These are phyloP conservation scores for Mycena venus DNA, from an alignment of 768 basidiomycete genomes.

Conservation along the genomic window DNA sequence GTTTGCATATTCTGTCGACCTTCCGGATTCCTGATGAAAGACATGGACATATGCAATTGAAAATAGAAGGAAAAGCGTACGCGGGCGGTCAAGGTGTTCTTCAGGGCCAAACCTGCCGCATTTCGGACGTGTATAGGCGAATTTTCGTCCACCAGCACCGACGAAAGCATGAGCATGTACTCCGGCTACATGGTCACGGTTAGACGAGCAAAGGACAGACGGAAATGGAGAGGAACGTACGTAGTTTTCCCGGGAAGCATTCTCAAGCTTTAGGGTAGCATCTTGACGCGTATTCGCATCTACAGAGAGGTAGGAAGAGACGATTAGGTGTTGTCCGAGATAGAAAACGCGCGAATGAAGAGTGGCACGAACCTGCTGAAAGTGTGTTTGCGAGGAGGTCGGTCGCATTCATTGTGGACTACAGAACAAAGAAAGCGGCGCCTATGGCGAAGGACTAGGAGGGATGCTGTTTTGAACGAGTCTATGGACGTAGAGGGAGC, in stretches of 20 bases:
- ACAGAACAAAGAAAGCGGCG: conserved; percentile 19
- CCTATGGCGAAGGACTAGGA: not conserved
- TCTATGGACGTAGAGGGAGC: not conserved
- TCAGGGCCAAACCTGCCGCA: conserved; percentile 96
- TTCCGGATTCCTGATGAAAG: conserved; percentile 71
- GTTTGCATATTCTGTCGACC: conserved; percentile 81
- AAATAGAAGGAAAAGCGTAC: conserved; percentile 64
- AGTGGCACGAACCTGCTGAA: conserved; percentile 78
- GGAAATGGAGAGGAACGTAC: conserved; percentile 62
- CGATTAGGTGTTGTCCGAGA: conserved; percentile 38
- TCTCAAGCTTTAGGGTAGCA: conserved; percentile 92
- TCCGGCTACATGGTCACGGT: conserved; percentile 71
- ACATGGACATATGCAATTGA: conserved; percentile 33
- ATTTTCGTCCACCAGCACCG: conserved; percentile 84
- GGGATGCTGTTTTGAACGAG: not conserved
- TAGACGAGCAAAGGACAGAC: conserved; percentile 33
- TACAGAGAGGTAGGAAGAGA: conserved; percentile 48
- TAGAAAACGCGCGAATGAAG: conserved; percentile 46
- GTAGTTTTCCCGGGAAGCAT: conserved; percentile 89
- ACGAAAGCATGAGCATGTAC: conserved; percentile 92
- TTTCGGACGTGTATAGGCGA: conserved; percentile 84
- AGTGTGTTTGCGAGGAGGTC: conserved; percentile 94
- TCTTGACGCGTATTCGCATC: conserved; percentile 92
- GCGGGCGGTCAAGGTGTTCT: conserved; percentile 92
- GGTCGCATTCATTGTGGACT: conserved; percentile 84